Evolutionary conservation across 1,284 basidiomycete genomes (phyloP), one percentile per base, ranked within the genome.

Genomic region (Apiotrichum veenhuisii): DNA sequence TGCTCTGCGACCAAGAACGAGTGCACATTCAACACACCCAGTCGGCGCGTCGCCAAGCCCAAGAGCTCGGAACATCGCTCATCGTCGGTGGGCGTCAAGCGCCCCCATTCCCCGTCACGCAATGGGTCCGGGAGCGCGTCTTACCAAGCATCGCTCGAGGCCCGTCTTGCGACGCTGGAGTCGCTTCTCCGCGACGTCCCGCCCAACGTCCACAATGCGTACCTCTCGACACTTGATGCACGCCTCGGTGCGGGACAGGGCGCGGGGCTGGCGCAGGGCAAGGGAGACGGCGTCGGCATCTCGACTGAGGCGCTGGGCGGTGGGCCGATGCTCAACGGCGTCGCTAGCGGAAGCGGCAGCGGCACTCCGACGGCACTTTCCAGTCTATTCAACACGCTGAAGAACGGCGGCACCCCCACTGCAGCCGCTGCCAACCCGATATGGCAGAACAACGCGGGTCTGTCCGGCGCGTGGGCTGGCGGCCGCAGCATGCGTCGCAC

Each of bases 11-110:
- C 72, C 15, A 68, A 69, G 61, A 75, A 73, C 55, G 67, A 70
- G 33, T 77, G 77, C 61, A 78, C 77, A 1, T 78, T 78, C 63
- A 72, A 78, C 58, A 77, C 75, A 4, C 77, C 77, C 9, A 74
- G 74, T 10, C 58, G 75, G 26, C 54, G 75, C 15, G 66, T 69
- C 17, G 68, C 67, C 4, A 77, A 77, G 54, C 71, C 73, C 5
- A 75, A 72, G 61, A 36, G 52, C 38, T 49, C 45, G n/a, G 59
- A 46, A 18, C 49, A 44, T 30, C 57, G 52, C 18, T 56, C 56
- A 10, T 55, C 60, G n/a, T 53, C 58, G 17, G 42, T 61, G 11
- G 63, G 64, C 20, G 47, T 64, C 20, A 71, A 72, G 55, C 58
- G 71, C 27, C 69, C 68, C 4, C 67, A 70, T 57, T 68, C 65